Conservation (phyloP, 352 stramenopile genomes). For the Saprolegnia parasitica region DNA sequence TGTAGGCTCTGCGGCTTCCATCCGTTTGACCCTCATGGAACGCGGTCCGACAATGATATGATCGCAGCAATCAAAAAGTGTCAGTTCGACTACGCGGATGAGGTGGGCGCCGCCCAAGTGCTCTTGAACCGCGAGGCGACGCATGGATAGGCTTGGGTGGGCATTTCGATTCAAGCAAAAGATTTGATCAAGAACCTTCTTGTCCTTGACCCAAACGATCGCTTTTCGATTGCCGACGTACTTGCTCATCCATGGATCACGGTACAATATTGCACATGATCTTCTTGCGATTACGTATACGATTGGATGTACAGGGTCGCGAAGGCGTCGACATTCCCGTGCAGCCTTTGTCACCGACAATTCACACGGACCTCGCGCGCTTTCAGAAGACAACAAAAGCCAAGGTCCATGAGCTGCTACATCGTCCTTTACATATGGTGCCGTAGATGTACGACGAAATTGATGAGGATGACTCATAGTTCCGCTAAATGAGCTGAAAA, state of each 20-base stretch:
- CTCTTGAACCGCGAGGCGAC: not conserved
- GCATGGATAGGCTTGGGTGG: constrained; percentile 41
- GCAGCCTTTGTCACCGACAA: constrained; percentile 57
- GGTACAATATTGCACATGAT: constrained; percentile 24
- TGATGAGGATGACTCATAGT: too few relatives aligned
- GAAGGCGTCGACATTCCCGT: constrained; percentile 31
- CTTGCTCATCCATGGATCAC: constrained; percentile 68
- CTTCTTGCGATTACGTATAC: not conserved
- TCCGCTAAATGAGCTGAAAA: too few relatives aligned
- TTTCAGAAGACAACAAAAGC: constrained; percentile 56
- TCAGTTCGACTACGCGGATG: constrained; percentile 67
- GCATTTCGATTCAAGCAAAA: constrained; percentile 57
- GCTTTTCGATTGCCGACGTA: constrained; percentile 68
- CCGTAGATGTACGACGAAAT: constrained; percentile 4
- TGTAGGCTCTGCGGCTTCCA: constrained; percentile 71
- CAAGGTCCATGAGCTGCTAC: constrained; percentile 33
- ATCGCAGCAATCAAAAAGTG: constrained; percentile 75
- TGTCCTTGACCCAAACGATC: constrained; percentile 56
- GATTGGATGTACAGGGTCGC: constrained; percentile 12
- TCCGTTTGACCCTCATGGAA: constrained; percentile 74
- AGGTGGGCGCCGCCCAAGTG: constrained; percentile 19
- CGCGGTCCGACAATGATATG: constrained; percentile 74
- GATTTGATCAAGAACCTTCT: constrained; percentile 74
- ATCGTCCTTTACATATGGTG: not conserved
- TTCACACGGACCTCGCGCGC: constrained; percentile 59